These are phyloP conservation scores for Acanthamoeba castellanii DNA, from an alignment of 208 protist genomes.

Conservation along the genomic window DNA sequence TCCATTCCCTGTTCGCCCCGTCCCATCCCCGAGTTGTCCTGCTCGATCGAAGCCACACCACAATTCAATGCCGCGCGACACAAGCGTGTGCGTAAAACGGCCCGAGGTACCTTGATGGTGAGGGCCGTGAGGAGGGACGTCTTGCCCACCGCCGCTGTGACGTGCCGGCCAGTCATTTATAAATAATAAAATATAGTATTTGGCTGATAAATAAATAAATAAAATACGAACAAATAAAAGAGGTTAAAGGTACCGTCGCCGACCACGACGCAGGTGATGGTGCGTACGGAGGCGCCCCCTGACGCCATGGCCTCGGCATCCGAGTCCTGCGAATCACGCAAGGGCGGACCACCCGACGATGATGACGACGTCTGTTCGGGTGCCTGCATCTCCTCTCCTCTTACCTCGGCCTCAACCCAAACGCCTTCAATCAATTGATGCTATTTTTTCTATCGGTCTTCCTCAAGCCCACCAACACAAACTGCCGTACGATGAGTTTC, in stretches of 20 bases:
- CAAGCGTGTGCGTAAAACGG: neutral
- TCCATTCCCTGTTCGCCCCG: slow-evolving; percentile 31
- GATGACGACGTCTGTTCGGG: neutral
- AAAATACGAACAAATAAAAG: slow-evolving; percentile 10
- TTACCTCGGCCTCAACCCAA: no score
- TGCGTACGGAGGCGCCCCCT: neutral
- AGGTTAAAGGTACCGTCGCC: slow-evolving; percentile 44
- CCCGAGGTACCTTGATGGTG: neutral
- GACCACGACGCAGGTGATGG: slow-evolving; percentile 64
- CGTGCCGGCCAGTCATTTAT: no score
- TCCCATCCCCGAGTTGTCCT: slow-evolving; percentile 56
- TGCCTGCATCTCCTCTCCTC: neutral
- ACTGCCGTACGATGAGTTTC: no score
- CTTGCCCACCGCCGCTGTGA: slow-evolving; percentile 71
- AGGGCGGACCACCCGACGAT: neutral
- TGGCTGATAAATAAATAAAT: neutral
- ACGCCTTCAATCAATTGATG: no score
- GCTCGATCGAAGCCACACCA: neutral
- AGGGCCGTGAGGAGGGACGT: slow-evolving; percentile 69
- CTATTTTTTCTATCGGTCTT: no score
- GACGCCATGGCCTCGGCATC: slow-evolving; percentile 32
- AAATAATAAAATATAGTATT: neutral
- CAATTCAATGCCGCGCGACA: no score
- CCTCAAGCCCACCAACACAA: no score
- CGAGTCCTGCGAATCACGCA: slow-evolving; percentile 24